Base-by-base conservation (phyloP, 2,329 filamentous ascomycete genomes). In the Botrytis tulipae region DNA sequence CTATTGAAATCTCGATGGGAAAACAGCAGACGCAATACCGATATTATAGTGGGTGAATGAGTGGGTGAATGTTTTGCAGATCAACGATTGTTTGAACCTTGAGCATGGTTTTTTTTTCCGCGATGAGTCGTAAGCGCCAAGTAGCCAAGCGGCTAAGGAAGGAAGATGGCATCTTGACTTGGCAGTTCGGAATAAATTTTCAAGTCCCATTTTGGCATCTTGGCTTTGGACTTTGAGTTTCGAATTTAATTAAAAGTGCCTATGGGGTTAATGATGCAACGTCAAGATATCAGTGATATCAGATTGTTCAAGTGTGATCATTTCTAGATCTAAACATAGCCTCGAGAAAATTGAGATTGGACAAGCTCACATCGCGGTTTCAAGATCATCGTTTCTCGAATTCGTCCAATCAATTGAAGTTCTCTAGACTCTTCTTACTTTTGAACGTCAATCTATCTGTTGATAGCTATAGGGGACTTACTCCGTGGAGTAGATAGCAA, bases 41-140 rank as follows among this genome's bases (percentile, higher is more conserved):
- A 29, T 32, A 18, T 8, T 57, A 25, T 18, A 29, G 60, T 9
- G 25, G 37, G 37, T 62, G 61, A 63, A 29, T 22, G 42, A 29
- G 60, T 9, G 25, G 37, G 37, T 62, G 61, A 63, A 29, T 22
- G 42, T 44, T 18, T 44, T 44, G 37, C 25, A 44, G 25, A 42
- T 63, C 37, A 16, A 63, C 32, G 29, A 37, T 37, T 2, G 10
- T 22, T 22, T 35, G 12, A 25, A 20, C 40, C n/a, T 29, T 63
- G 37, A 42, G n/a, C 22, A n/a, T 29, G 22, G 20, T 14, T 16
- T 40, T 32, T 32, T 29, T 29, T 57, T 32, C 7, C 51, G 32
- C 5, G 18, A 32, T 25, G 68, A 70, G 40, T 70, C 54, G 68
- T 48, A 40, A 60, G 35, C 67, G 57, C 42, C 42, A 70, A 70